Base-by-base conservation (phyloP, 2,329 filamentous ascomycete genomes). In the Phaeosphaeriaceae sp. region DNA sequence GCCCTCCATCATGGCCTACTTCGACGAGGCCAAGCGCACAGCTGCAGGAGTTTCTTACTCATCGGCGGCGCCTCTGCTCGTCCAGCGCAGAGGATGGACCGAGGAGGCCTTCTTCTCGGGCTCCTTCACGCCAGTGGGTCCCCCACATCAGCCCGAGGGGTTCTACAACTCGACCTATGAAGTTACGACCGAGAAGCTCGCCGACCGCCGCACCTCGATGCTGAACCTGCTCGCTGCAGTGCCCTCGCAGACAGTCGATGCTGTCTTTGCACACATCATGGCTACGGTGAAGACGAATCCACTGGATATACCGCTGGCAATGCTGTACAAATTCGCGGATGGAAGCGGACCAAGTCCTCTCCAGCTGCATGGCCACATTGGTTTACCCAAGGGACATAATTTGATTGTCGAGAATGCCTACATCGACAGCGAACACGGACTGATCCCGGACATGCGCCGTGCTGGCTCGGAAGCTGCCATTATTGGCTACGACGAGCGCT, bases 31-130 rank as follows among this genome's bases (percentile, higher is more conserved):
- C 22, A 63, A 63, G 36, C 56, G 51, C 11, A 70, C 68, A 1
- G 71, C 68, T 27, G 41, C 57, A 5, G 74, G 72, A 2, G 57
- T 70, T 2, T 66, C 71, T 46, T 68, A 72, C 44, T 69, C 67
- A 10, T 62, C 70, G 1, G 60, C 60, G 7, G 24, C 48, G 1
- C 54, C 70, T 17, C 57, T 70, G 19, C 53, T 76, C 17, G 67
- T 74, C 13, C 69, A 76, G 53, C 67, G 73, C 11, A 61, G 56
- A 20, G 72, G 73, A 9, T 74, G 66, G 58, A 58, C 60, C 2
- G 73, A 76, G 47, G 74, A 76, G 54, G 59, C 69, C 3, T 76
- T 72, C 56, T 75, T 75, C 56, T 66, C 65, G 3, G 73, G 73
- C 27, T 70, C 67, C 46, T 73, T 76, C 44, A 64, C 73, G 2